Conservation (phyloP, 139 green algal species). For the Deuterostichococcus epilithicus region DNA sequence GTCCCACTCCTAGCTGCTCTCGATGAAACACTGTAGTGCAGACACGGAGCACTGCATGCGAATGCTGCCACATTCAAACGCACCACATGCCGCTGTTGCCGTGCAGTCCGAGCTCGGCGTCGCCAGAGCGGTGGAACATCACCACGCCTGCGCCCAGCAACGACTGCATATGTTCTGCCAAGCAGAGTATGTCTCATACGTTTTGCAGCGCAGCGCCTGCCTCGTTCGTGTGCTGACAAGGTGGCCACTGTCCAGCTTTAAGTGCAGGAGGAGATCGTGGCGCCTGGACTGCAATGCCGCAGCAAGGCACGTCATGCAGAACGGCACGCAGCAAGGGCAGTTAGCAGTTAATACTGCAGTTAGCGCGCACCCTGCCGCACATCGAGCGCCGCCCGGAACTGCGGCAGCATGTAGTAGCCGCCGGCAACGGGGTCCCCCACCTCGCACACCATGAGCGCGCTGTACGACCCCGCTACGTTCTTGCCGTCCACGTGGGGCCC, state of each 20-base stretch:
- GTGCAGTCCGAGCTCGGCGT: constrained; percentile 13
- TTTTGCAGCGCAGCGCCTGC: too few species aligned
- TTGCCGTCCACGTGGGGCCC: constrained; percentile 31
- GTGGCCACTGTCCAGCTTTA: too few species aligned
- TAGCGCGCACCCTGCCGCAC: constrained; percentile 23
- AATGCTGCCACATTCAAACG: neutral
- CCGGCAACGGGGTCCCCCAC: constrained; percentile 20
- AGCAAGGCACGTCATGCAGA: neutral
- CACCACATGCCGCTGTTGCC: constrained; percentile 22
- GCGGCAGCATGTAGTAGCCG: constrained; percentile 34
- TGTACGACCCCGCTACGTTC: constrained; percentile 32
- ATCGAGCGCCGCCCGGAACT: constrained; percentile 27
- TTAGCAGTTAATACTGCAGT: neutral
- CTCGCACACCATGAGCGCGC: constrained; percentile 33
- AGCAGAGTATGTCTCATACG: too few species aligned
- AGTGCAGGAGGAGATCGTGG: too few species aligned
- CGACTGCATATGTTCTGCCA: too few species aligned
- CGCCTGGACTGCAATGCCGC: too few species aligned
- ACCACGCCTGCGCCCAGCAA: constrained; percentile 24
- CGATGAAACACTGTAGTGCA: too few species aligned
- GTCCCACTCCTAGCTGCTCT: too few species aligned
- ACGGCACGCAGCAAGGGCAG: neutral
- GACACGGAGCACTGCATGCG: too few species aligned
- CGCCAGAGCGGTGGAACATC: constrained; percentile 35
- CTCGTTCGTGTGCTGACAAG: too few species aligned